These are phyloP conservation scores for Scutellaria baicalensis DNA, from an alignment of 257 asterid species.

Conservation along the genomic window DNA sequence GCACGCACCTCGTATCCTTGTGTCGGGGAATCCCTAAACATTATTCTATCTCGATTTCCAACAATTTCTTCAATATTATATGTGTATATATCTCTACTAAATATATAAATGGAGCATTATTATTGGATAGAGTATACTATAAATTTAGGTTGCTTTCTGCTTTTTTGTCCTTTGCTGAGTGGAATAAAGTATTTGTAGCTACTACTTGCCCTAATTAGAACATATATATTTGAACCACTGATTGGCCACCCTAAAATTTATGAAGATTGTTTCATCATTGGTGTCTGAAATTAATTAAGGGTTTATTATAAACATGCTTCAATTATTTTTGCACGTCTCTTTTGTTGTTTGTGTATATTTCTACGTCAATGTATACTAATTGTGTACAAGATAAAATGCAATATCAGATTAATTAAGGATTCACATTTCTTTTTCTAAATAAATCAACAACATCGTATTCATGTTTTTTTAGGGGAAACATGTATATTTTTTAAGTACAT, in stretches of 20 bases:
- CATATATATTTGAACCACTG: neutral
- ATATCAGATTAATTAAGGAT: too few relatives aligned
- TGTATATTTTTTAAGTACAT: too few relatives aligned
- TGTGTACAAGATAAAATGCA: too few relatives aligned
- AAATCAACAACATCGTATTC: too few relatives aligned
- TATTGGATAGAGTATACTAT: neutral
- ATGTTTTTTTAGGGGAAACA: too few relatives aligned
- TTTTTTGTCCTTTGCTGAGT: conserved; percentile 11
- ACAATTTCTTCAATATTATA: neutral
- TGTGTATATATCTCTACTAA: too few relatives aligned
- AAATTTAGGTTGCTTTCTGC: conserved; percentile 20
- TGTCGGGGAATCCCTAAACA: neutral
- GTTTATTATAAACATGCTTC: neutral
- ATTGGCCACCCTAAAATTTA: conserved; percentile 11
- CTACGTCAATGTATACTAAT: neutral
- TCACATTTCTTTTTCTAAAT: too few relatives aligned
- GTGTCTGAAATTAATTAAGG: neutral
- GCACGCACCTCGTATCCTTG: conserved; percentile 3
- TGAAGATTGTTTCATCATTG: conserved; percentile 9
- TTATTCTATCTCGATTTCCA: neutral
- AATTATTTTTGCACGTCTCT: neutral
- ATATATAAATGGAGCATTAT: too few relatives aligned
- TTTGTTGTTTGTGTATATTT: neutral
- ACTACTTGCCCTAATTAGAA: neutral
- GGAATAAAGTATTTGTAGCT: conserved; percentile 7